phyloP scores from a whole-genome alignment of 1,139 yeast species.

The Scheffersomyces insectosa region DNA sequence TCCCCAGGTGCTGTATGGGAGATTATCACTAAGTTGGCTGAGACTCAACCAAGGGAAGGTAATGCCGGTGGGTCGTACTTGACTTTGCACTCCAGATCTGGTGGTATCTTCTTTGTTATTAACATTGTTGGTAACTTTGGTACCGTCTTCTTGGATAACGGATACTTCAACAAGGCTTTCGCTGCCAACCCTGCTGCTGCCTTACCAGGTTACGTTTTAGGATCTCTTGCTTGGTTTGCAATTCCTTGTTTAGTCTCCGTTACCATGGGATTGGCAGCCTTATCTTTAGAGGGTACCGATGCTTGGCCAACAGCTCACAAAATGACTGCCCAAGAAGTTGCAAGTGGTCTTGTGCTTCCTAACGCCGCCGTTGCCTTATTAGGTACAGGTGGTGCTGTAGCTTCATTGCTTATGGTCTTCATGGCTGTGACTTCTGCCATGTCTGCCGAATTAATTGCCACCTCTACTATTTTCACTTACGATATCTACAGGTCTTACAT shows the following conservation, averaged over 20 bases:
- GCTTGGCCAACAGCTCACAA: slow-evolving; percentile 75
- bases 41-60: slow-evolving; percentile 63
- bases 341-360: slow-evolving; percentile 82
- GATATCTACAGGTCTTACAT: slow-evolving; percentile 81
- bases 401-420: slow-evolving; percentile 72
- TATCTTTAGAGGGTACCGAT: slow-evolving; percentile 66
- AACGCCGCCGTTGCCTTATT: slow-evolving; percentile 82
- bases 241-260: slow-evolving; percentile 82
- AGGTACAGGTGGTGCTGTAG: slow-evolving; percentile 87
- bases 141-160: slow-evolving; percentile 84
- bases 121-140: slow-evolving; percentile 87
- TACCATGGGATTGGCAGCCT: slow-evolving; percentile 80
- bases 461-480: slow-evolving; percentile 79
- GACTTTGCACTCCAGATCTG: slow-evolving; percentile 75
- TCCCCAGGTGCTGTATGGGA: slow-evolving; percentile 84
- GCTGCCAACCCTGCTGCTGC: slow-evolving; percentile 85
- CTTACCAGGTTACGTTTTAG: slow-evolving; percentile 85
- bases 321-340: slow-evolving; percentile 66
- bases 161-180: slow-evolving; percentile 89
- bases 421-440: slow-evolving; percentile 81
- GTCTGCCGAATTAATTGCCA: slow-evolving; percentile 88
- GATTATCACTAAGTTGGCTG: slow-evolving; percentile 56
- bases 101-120: slow-evolving; percentile 82
- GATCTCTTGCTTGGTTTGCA: slow-evolving; percentile 93
- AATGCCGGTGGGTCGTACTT: slow-evolving; percentile 77